Percentiles rank a stretch among this genome's conserved stretches.
phyloP scores from a whole-genome alignment of 192 early-diverging fungal genomes.

The Backusella circina region DNA sequence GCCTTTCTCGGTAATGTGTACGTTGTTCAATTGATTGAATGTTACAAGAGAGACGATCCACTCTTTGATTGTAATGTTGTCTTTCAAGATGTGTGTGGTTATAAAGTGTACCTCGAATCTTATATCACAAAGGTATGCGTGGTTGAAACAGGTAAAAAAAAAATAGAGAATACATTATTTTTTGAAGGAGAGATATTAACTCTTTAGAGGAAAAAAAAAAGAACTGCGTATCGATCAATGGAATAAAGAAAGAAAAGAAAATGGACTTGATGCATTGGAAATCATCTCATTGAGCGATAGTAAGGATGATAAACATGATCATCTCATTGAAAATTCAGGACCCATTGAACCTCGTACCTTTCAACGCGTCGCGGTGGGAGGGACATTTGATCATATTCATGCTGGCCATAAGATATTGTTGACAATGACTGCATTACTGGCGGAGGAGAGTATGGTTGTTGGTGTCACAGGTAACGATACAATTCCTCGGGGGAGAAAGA shows the following conservation, averaged over 20 bases:
- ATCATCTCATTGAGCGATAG: not conserved
- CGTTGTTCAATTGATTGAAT: conserved; percentile 42
- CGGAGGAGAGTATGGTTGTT: conserved; percentile 59
- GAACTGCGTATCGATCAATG: not conserved
- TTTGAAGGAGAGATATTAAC: not conserved
- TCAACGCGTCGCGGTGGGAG: conserved; percentile 72
- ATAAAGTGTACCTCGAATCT: conserved; percentile 42
- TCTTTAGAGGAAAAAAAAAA: not conserved
- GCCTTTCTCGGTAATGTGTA: conserved; percentile 37
- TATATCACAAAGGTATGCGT: not conserved
- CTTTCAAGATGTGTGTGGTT: conserved; percentile 58
- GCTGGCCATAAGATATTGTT: conserved; percentile 93
- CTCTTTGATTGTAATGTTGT: conserved; percentile 56
- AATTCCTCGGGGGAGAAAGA: not conserved
- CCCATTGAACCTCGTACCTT: not conserved
- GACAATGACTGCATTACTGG: conserved; percentile 70
- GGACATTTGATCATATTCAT: conserved; percentile 98
- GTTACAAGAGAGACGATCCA: conserved; percentile 34
- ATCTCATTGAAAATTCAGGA: not conserved
- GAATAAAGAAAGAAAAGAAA: conserved; percentile 5
- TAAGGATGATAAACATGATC: not conserved
- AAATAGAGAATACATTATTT: not conserved
- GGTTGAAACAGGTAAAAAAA: conserved; percentile 1
- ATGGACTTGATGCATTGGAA: not conserved
- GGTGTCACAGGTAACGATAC: conserved; percentile 64